Base-by-base conservation (phyloP, 768 basidiomycete genomes). In the Leccinum subgranulosum region DNA sequence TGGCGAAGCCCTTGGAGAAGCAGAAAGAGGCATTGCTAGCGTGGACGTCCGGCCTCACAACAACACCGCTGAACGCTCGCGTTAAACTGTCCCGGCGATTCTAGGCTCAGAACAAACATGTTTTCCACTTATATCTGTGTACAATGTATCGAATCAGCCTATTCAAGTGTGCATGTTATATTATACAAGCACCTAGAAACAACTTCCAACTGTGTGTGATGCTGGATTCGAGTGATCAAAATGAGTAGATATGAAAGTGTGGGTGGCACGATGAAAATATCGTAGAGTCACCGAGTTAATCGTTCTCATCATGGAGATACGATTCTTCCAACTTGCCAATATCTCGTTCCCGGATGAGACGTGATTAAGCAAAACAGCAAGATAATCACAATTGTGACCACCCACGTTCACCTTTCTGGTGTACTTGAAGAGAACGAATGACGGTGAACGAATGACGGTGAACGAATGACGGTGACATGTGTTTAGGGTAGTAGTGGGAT, bases 41-140 rank as follows among this genome's bases (percentile, higher is more conserved):
- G 17, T 82, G 78, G 78, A 70, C 55, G 34, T 68, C 74, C 1
- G 68, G 72, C 9, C 50, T 77, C 11, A 74, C 77, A 1, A 58
- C 74, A 55, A 72, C 64, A 15, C 79, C 78, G 1, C 51, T 59
- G 36, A 72, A 73, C 4, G 39, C 66, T 0, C 58, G 60, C 14
- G 64, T 73, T 21, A 64, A 64, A 43, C 27, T 73, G 2, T 61
- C 60, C 55, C 57, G 60, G 28, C 54, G 65, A 27, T 29, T 31
- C 49, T 67, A 49, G 45, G 4, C 15, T 15, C 14, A 15, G n/a
- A 5, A 14, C 2, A 2, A 39, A 27, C 6, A 5, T 39, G 36
- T 39, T 9, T 4, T 28, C 17, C 29, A 4, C 27, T 29, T 14
- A n/a, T 50, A 15, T 36, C 3, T 43, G 39, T 8, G 17, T n/a